phyloP scores from a whole-genome alignment of 106 monocot genomes.

The Dendrobium officinale region DNA sequence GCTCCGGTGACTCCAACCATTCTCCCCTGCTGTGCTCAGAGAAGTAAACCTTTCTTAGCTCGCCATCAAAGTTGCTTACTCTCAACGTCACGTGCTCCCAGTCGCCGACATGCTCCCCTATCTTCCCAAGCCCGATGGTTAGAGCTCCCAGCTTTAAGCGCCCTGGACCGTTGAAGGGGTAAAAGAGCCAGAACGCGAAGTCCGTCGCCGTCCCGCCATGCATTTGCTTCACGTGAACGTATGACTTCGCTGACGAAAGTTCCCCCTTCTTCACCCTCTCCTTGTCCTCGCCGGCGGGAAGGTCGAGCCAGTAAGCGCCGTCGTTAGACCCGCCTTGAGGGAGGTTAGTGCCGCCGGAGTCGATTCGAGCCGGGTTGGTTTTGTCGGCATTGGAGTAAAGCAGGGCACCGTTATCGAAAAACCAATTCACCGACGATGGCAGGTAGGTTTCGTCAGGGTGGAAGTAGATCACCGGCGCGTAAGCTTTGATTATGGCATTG shows the following conservation, averaged over 20 bases:
- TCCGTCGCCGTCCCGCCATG: constrained; percentile 79
- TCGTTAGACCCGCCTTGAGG: constrained; percentile 66
- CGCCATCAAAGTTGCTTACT: constrained; percentile 65
- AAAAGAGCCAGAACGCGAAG: constrained; percentile 66
- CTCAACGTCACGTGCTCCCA: constrained; percentile 88
- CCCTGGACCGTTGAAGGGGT: constrained; percentile 75
- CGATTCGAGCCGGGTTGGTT: constrained; percentile 12
- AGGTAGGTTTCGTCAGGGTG: constrained; percentile 64
- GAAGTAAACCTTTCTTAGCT: constrained; percentile 53
- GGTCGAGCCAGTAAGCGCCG: constrained; percentile 71
- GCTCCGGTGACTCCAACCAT: constrained; percentile 50
- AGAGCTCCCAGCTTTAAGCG: constrained; percentile 38
- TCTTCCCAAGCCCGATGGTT: constrained; percentile 40
- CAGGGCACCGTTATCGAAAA: constrained; percentile 40
- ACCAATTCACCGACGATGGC: constrained; percentile 67
- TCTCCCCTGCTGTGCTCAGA: constrained; percentile 60
- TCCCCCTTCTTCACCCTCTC: constrained; percentile 51
- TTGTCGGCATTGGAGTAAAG: constrained; percentile 47
- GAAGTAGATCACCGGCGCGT: constrained; percentile 53
- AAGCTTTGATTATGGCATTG: constrained; percentile 30
- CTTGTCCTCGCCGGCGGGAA: constrained; percentile 31
- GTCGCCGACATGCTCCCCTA: constrained; percentile 80
- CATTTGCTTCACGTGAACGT: constrained; percentile 69
- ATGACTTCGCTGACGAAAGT: constrained; percentile 28
- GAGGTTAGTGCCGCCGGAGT: constrained; percentile 48